Conservation (phyloP, 2,329 filamentous ascomycete genomes). For the Botrytis fragariae region DNA sequence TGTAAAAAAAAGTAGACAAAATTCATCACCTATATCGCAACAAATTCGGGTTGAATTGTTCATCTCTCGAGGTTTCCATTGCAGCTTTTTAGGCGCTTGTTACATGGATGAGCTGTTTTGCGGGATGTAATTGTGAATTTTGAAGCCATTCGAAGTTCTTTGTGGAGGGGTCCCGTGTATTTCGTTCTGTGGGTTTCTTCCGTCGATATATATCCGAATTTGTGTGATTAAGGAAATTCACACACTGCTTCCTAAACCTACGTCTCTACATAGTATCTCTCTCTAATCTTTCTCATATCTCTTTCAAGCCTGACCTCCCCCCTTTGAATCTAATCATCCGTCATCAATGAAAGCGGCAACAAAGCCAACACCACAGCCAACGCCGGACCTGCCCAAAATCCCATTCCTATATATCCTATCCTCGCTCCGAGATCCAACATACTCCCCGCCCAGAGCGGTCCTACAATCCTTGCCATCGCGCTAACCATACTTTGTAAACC, state of each 20-base stretch:
- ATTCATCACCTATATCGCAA: no score
- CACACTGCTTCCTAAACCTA: background rate
- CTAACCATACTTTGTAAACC: background rate
- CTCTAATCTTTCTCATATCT: background rate
- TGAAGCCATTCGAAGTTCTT: no score
- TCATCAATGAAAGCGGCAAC: slow-evolving; percentile 5
- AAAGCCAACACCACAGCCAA: background rate
- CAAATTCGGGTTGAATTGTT: no score
- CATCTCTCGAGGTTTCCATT: no score
- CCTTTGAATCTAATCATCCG: background rate
- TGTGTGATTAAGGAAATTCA: no score
- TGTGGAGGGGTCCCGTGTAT: background rate
- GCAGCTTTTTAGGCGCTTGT: no score
- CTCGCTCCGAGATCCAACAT: slow-evolving; percentile 1
- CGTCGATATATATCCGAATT: no score
- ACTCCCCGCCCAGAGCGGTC: slow-evolving; percentile 1
- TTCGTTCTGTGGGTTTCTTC: background rate
- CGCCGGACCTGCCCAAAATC: background rate
- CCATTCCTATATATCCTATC: background rate
- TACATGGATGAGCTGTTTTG: no score
- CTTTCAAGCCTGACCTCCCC: background rate
- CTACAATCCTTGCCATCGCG: slow-evolving; percentile 6
- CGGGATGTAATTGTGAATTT: no score
- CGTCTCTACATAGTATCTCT: fast-evolving
- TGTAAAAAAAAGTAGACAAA: no score